Evolutionary conservation across 225 moss, liverwort and hornwort genomes (phyloP).

Genomic region (Sphagnum tenellum): DNA sequence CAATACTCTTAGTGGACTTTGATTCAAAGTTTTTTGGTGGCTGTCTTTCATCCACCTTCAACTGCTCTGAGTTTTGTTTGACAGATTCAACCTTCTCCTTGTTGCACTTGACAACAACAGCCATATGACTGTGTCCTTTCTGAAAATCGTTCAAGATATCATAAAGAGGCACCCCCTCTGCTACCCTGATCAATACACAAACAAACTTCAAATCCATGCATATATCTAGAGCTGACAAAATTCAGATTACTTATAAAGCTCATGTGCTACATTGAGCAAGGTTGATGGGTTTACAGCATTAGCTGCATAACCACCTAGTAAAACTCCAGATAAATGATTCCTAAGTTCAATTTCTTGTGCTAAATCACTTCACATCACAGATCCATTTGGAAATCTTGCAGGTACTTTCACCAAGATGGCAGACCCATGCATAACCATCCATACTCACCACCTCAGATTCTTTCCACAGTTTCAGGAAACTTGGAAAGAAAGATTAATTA

Average conservation of each 20-base stretch:
- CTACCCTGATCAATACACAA: conserved; percentile 42
- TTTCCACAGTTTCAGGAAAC: too few relatives aligned
- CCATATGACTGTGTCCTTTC: conserved; percentile 97
- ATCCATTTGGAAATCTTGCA: too few relatives aligned
- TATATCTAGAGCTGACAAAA: not conserved
- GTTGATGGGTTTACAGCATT: not conserved
- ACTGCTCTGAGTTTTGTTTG: conserved; percentile 3
- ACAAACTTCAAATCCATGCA: too few relatives aligned
- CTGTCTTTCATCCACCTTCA: conserved; percentile 27
- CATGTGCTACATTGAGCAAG: conserved; percentile 2
- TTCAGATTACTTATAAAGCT: not conserved
- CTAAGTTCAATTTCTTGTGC: too few relatives aligned
- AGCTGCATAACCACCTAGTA: not conserved
- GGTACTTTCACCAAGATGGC: too few relatives aligned
- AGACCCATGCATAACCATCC: too few relatives aligned
- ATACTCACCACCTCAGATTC: too few relatives aligned
- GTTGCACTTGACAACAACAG: conserved; percentile 72
- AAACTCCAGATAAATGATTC: not conserved
- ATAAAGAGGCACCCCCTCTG: conserved; percentile 68
- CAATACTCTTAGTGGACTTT: not conserved
- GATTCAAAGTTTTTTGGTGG: not conserved
- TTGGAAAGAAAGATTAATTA: too few relatives aligned
- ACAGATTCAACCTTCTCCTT: conserved; percentile 31
- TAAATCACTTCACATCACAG: too few relatives aligned
- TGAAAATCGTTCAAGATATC: conserved; percentile 95